Base-by-base conservation (phyloP, 2,329 filamentous ascomycete genomes). In the Fusarium anguioides region DNA sequence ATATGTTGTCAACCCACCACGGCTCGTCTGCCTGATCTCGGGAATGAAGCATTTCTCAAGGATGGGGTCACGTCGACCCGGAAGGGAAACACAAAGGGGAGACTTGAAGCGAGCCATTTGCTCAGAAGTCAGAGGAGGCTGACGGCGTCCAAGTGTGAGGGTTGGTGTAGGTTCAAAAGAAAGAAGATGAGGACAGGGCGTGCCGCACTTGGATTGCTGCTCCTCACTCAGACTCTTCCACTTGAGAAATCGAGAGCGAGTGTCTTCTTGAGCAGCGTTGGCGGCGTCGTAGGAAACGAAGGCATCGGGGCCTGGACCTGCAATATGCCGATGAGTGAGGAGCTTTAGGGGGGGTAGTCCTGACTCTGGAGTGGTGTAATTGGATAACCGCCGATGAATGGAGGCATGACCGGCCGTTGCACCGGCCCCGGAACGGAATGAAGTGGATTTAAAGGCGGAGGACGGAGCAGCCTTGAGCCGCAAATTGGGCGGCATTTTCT, bases 1-100 rank as follows among this genome's bases (percentile, higher is more conserved):
- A 81, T 97, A 98, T 4, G 96, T 98, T 0, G 93, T 94, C 68
- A 97, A 89, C 0, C 96, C 96, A 63, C 96, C 96, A 53, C 96
- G 89, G n/a, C 89, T 86, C 15, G 92, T 91, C 72, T 89, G 84
- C 40, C 87, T 79, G 71, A 96, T 87, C n/a, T 86, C 81, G 5
- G 90, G 91, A 24, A 76, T 66, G 70, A 79, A 81, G 47, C 29
- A 76, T 59, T 36, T 52, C 31, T 67, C 44, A 29, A 74, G 66
- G 42, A 79, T 72, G 31, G 83, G 71, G 8, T 62, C 44, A 23
- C 45, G 47, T 39, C 65, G 69, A 66, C 55, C 53, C 15, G 64
- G 33, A 23, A 62, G 62, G 45, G 62, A 18, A 37, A 84, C 71
- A 24, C 60, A 66, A 24, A 86, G 75, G 3, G 81, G 80, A 5